Evolutionary conservation across 805 yeast genomes (phyloP).

Genomic region (Priceomyces haplophilus): DNA sequence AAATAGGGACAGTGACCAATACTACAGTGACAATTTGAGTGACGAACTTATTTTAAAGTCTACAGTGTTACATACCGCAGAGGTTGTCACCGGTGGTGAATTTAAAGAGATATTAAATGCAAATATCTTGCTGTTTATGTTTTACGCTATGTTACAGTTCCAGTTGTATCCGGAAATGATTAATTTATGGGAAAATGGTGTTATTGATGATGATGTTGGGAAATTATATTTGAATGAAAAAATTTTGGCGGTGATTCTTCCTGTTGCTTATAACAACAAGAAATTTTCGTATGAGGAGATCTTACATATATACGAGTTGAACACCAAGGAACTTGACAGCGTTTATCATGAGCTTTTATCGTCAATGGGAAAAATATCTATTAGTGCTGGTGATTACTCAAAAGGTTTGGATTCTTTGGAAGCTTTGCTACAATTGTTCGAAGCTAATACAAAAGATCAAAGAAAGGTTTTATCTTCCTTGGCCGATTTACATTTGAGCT

Average conservation of each 20-base stretch:
- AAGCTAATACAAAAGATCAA: conserved; percentile 17
- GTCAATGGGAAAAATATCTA: conserved; percentile 72
- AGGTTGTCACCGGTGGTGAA: conserved; percentile 28
- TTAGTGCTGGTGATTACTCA: conserved; percentile 60
- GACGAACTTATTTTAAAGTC: conserved; percentile 30
- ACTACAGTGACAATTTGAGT: conserved; percentile 19
- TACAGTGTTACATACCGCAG: conserved; percentile 31
- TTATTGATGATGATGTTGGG: conserved; percentile 40
- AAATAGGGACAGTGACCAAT: conserved; percentile 39
- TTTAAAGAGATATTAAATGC: conserved; percentile 22
- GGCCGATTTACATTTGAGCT: conserved; percentile 71
- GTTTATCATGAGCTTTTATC: conserved; percentile 51
- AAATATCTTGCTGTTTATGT: conserved; percentile 22
- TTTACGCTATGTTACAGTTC: conserved; percentile 46
- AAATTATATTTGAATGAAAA: conserved; percentile 55
- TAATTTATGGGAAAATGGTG: conserved; percentile 66
- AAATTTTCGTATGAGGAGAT: conserved; percentile 60
- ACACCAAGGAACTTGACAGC: conserved; percentile 27
- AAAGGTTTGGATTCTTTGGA: conserved; percentile 66
- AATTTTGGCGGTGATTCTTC: conserved; percentile 67
- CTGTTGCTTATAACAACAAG: conserved; percentile 60
- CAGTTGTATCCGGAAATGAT: conserved; percentile 62
- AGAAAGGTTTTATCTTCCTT: conserved; percentile 47
- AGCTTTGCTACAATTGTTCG: conserved; percentile 52
- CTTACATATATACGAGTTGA: conserved; percentile 50